Conservation (phyloP, 2,329 filamentous ascomycete genomes). For the Periconia macrospinosa region DNA sequence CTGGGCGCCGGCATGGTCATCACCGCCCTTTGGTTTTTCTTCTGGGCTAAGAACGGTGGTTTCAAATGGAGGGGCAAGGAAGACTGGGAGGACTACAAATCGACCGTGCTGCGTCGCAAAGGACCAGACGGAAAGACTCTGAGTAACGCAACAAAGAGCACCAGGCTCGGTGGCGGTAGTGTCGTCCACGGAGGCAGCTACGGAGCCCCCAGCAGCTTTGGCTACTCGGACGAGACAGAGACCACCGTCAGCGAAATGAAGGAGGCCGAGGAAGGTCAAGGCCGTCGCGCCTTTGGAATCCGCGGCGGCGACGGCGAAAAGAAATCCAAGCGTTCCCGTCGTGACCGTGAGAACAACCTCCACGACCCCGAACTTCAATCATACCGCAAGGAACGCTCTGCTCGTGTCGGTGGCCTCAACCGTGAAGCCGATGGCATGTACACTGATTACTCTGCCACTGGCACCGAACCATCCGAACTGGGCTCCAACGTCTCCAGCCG, state of each 20-base stretch:
- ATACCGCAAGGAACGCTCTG: conserved; percentile 85
- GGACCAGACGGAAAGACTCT: conserved; percentile 87
- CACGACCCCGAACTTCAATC: conserved; percentile 67
- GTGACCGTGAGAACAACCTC: conserved; percentile 55
- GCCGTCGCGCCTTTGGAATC: conserved; percentile 44
- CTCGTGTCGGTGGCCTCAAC: conserved; percentile 87
- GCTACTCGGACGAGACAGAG: conserved; percentile 35
- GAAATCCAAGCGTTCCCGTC: conserved; percentile 53
- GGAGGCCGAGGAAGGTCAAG: conserved; percentile 46
- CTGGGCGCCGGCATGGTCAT: conserved; percentile 77
- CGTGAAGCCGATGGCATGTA: conserved; percentile 74
- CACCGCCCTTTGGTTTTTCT: conserved; percentile 93
- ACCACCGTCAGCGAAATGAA: conserved; percentile 47
- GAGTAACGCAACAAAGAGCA: conserved; percentile 78
- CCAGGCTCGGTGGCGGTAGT: conserved; percentile 83
- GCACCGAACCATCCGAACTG: conserved; percentile 65
- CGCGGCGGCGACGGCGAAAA: conserved; percentile 44
- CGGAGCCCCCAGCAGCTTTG: conserved; percentile 14
- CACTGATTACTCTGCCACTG: conserved; percentile 74
- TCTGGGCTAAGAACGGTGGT: conserved; percentile 90
- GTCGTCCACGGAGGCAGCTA: conserved; percentile 67
- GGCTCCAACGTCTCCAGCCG: conserved; percentile 46
- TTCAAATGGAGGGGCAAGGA: conserved; percentile 79
- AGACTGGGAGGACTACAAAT: conserved; percentile 99
- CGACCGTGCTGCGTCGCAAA: conserved; percentile 84